Evolutionary conservation across 2,329 filamentous ascomycete genomes (phyloP), one percentile per base, ranked within the genome.

Genomic region (Phyllosticta citrichinensis): DNA sequence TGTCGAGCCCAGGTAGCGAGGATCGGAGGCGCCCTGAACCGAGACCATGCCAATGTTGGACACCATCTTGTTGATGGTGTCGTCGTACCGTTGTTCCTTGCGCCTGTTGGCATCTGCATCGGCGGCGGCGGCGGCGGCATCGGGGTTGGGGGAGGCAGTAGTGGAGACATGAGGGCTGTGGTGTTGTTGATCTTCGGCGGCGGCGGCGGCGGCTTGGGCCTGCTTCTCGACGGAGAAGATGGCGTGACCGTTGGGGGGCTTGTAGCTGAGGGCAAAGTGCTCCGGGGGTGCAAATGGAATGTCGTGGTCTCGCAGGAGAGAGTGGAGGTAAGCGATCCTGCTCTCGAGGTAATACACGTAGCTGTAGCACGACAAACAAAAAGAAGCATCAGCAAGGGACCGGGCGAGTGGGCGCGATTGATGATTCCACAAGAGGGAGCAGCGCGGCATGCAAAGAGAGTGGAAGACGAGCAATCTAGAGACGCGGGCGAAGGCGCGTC

Each of bases 311-410:
- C 79, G 78, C 56, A 97, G 81, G 47, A 94, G 76, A 35, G 81
- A 81, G 74, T 97, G 93, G 30, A 97, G 84, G 74, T 94, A 89
- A 64, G 86, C 83, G 60, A 97, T 84, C 62, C 93, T 83, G 27
- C 88, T 89, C 74, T 97, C 93, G 63, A 97, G 86, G 72, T 96
- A 97, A 76, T 89, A 96, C 56, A 97, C 91, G 78, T 97, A 97
- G 74, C 88, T 90, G 65, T 52, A 62, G 61, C 64, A 55, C 40
- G 53, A 60, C 58, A 60, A 60, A 14, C 40, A 47, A 52, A 60
- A 52, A 60, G 30, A 33, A 53, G 14, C 40, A 66, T 68, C 63
- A 66, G 65, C 62, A 58, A 52, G 19, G 52, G 12, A 24, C 19
- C 40, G 17, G 25, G 20, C 55, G 30, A n/a, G 24, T 17, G 22